Evolutionary conservation across 169 alveolate species (phyloP), one percentile per base, ranked within the genome.

Genomic region (Besnoitia besnoiti): DNA sequence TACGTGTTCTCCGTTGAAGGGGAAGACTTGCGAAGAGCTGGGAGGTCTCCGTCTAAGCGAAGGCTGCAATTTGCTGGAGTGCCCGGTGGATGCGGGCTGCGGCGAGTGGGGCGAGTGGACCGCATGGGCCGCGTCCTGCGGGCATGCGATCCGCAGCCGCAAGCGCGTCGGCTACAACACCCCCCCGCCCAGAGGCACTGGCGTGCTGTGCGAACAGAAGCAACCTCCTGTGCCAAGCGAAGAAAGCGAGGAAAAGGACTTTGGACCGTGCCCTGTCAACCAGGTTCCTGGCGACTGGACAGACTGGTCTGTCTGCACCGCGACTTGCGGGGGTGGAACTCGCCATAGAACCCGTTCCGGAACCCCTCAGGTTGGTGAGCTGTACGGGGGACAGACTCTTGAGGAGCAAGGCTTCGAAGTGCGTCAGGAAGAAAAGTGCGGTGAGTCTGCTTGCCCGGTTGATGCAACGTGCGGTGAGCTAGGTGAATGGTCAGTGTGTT

Each of bases 261-360:
- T 77, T 1, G 3, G 55, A 27, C 93, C 93, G 39, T 90, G 93
- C 77, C 93, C 93, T 49, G 85, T 77, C 35, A 75, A 77, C 75
- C 90, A 90, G 27, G 47, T 30, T 8, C 93, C 90, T 40, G 93
- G 93, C 5, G 90, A 87, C 0, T 95, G 96, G 96, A 50, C 93
- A 30, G 93, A 49, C 5, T 95, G 97, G 97, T 80, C 95, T 27
- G 94, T 47, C 30, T 95, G 97, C 77, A 67, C 96, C 27, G 94
- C 95, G 35, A 94, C 95, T 8, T 95, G 97, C 82, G 96, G 96
- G 37, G 91, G 91, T 27, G 97, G 97, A 0, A 84, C 61, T 7
- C 89, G 91, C n/a, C 50, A 51, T 16, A 88, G 97, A 46, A 82
- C 44, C 0, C 95, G 95, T 42, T 61, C 40, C 49, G 90, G 93